Evolutionary conservation across 2,329 filamentous ascomycete genomes (phyloP), one percentile per base, ranked within the genome.

Genomic region (Xylaria digitata): DNA sequence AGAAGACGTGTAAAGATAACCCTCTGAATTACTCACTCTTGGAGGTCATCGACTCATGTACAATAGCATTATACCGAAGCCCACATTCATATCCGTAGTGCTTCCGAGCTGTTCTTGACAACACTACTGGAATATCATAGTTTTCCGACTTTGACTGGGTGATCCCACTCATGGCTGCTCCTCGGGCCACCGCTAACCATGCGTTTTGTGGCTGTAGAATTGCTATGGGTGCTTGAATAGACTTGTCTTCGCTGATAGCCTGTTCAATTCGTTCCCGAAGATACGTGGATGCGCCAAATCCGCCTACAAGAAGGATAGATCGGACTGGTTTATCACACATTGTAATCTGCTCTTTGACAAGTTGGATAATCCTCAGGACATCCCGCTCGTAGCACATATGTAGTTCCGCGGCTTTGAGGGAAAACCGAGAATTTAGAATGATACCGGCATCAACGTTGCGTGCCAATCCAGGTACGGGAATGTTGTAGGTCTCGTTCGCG

Each of bases 171-270:
- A 73, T 82, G 5, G 83, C 82, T 15, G 85, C 85, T 6, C 85
- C 85, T 40, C 82, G 82, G 1, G 84, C 83, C 6, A 86, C 82
- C 1, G 84, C 82, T 0, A 79, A 78, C 84, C 84, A 86, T 2
- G 82, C 80, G 65, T 82, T 81, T 15, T 80, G 76, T 0, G 85
- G 84, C 58, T 84, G 83, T 57, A 86, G 74, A 32, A 87, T 79
- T 32, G 81, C 75, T 7, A 82, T 78, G 6, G 74, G 72, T 7
- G 69, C 58, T 8, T 76, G 70, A 7, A 84, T 74, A 0, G 78
- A 43, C 9, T 37, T 6, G 23, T 58, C 65, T 9, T 61, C 54
- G 15, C 58, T 26, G 73, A 49, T 78, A 73, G 52, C 76, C 19
- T 61, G 26, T 11, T 66, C 75, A 7, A 86, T 72, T 11, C 80